Evolutionary conservation across 805 yeast species (phyloP), one percentile per base, ranked within the genome.

Genomic region (Komagataella kurtzmanii): DNA sequence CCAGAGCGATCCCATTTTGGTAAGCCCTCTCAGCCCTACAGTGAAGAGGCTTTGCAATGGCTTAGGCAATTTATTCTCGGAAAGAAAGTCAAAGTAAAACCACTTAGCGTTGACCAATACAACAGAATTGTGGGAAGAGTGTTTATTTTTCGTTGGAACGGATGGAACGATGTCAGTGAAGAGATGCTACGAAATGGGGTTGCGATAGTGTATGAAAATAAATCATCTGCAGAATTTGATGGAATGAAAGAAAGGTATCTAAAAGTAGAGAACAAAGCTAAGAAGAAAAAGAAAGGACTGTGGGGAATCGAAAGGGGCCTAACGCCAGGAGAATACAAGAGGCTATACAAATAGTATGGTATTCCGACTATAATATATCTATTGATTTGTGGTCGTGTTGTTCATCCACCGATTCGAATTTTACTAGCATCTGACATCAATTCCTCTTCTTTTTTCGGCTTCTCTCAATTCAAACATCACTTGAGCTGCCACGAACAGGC

Each of bases 1-100:
- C 99, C 99, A 1, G 99, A 93, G 62, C 71, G 95, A 46, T 78
- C 95, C 1, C 97, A 93, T 69, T 93, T 88, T 65, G 99, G 99
- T 1, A 85, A 85, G 54, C 89, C 95, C 0, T 85, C 96, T 0
- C 99, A 93, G 63, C 91, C 93, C 0, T 85, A 67, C 61, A 80
- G 93, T 43, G 87, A 81, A 45, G 97, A 93, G 57, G 93, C 97
- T 0, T 65, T 90, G 52, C 61, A 60, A 4, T 93, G 97, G 97
- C 69, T 93, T 40, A 71, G 83, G 44, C 57, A 66, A 12, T 85
- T 78, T 59, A 61, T 91, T 1, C 60, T 84, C 51, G 91, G 95
- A 0, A 74, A 79, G 48, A 71, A 73, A 51, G 82, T 90, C 7
- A 78, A 84, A 53, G 77, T 93, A 2, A 81, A 87, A 53, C 96